These are phyloP conservation scores for Tetrahymena borealis DNA, from an alignment of 73 alveolate genomes.

Conservation along the genomic window DNA sequence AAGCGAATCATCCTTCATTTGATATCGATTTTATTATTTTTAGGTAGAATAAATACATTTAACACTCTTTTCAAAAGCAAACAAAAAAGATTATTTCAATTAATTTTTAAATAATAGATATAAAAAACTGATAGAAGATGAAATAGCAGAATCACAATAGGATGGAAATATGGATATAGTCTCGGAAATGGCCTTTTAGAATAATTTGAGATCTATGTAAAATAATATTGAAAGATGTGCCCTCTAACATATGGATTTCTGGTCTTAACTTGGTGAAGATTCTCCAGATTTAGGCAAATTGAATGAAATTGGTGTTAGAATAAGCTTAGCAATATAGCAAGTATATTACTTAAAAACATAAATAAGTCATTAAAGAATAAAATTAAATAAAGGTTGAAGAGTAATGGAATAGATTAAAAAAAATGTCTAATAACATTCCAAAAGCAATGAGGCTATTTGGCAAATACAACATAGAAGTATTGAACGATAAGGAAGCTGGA, in stretches of 20 bases:
- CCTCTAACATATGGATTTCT: conserved; percentile 38
- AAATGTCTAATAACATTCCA: conserved; percentile 26
- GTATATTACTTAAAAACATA: background rate
- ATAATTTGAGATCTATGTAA: conserved; percentile 34
- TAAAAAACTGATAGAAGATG: conserved; percentile 29
- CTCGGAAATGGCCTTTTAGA: conserved; percentile 35
- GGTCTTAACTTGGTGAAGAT: conserved; percentile 43
- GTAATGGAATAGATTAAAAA: conserved; percentile 34
- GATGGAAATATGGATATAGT: conserved; percentile 40
- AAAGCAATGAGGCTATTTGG: conserved; percentile 47
- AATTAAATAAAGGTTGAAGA: conserved; percentile 12
- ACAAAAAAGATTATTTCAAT: too few species aligned
- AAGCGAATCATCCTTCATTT: conserved; percentile 11
- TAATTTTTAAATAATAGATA: background rate
- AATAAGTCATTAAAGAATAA: background rate
- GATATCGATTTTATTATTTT: conserved; percentile 29
- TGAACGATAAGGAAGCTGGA: conserved; percentile 37
- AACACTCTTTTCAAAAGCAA: background rate
- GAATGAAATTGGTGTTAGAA: conserved; percentile 42
- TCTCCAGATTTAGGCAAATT: conserved; percentile 41
- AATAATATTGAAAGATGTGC: conserved; percentile 41
- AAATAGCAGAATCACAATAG: conserved; percentile 17
- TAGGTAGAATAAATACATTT: background rate
- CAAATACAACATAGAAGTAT: conserved; percentile 30
- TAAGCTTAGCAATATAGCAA: conserved; percentile 23